Base-by-base conservation (phyloP, 2,329 filamentous ascomycete species). In the Zasmidium angulare region DNA sequence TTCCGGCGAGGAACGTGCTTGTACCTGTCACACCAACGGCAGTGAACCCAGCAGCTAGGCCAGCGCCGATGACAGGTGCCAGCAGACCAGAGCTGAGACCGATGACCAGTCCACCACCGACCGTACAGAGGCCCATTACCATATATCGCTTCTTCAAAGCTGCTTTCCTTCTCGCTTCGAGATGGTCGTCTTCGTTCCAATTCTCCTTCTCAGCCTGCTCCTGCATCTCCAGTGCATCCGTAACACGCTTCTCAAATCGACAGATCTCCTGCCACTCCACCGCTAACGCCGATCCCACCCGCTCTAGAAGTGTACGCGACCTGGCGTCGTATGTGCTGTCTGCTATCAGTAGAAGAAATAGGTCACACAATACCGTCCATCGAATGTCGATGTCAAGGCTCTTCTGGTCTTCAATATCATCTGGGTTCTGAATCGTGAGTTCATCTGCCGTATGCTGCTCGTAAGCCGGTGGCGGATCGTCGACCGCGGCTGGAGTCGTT, bases 191-290 rank as follows among this genome's bases (percentile, higher is more conserved):
- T 74, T 99, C 95, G 66, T 97, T 96, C 95, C 95, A 99, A 64
- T 93, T 96, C 76, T 99, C 95, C 70, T 93, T 96, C 63, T 92
- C 89, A 4, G 91, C 91, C 50, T 90, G 87, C 75, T 98, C 92
- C 76, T 98, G 93, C 91, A 99, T 97, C 75, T 99, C 95, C 21
- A 99, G 80, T 0, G 95, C 92, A 75, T 99, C 95, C 7, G 95
- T 97, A 4, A 99, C 91, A 55, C 92, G 89, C 78, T 97, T 98
- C 77, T 99, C 95, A 70, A 99, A 99, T 43, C 91, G 87, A 75
- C 92, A 96, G 59, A 98, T 96, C 66, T 99, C 95, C 55, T 96
- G 81, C 91, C 91, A 96, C 12, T 88, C 84, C 7, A 99, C 88
- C 46, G 90, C 86, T 67, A 99, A 83, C 61, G 89, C 88, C 54